Conservation (phyloP, 441 rosid species). For the Euphorbia corollata region DNA sequence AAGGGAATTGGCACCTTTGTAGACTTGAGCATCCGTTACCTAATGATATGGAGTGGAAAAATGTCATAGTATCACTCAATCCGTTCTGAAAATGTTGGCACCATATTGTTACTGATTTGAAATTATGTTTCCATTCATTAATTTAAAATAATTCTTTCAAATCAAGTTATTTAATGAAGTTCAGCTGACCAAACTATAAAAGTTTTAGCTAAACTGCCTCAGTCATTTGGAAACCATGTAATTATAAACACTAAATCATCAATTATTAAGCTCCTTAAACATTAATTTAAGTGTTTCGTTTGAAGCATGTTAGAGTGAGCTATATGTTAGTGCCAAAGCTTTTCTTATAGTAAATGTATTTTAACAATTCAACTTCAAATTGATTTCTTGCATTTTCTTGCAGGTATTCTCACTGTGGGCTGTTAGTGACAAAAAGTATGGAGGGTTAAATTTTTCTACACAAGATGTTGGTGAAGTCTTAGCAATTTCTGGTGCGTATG, state of each 20-base stretch:
- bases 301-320: neutral
- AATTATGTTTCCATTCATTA: neutral
- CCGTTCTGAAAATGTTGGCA: neutral
- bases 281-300: neutral
- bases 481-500: conserved; percentile 35
- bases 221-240: neutral
- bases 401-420: conserved; percentile 42
- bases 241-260: neutral
- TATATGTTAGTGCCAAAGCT: neutral
- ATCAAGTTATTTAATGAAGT: neutral
- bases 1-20: neutral
- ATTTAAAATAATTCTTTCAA: neutral
- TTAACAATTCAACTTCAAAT: neutral
- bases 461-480: conserved; percentile 38
- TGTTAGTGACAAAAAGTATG: conserved; percentile 32
- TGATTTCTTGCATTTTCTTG: conserved; percentile 4
- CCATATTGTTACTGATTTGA: neutral
- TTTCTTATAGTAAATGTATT: neutral
- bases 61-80: neutral
- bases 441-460: conserved; percentile 38
- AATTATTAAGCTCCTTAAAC: neutral
- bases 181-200: neutral
- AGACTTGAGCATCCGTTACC: neutral
- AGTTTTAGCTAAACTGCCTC: neutral
- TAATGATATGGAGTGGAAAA: neutral